These are phyloP conservation scores for Malania oleifera DNA, from an alignment of 164 flowering plant species.

Conservation along the genomic window DNA sequence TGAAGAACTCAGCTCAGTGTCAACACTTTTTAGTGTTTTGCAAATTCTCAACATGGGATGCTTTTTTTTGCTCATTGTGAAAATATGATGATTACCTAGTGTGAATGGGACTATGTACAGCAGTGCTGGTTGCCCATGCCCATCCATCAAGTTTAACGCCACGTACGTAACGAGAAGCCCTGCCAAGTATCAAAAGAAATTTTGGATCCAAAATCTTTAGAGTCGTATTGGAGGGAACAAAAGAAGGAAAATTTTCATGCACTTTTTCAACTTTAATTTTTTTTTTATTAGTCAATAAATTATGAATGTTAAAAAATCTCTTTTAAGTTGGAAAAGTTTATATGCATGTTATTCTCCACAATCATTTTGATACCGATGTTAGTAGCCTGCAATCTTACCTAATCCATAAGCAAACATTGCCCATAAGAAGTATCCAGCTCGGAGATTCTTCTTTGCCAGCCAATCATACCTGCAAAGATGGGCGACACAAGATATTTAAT, in stretches of 20 bases:
- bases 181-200: conserved; percentile 18
- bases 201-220: too few species aligned
- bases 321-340: too few species aligned
- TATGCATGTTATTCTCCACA: too few species aligned
- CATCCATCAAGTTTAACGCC: conserved; percentile 91
- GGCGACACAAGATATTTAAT: neutral
- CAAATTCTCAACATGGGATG: neutral
- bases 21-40: neutral
- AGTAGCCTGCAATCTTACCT: conserved; percentile 16
- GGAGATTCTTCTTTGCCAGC: conserved; percentile 40
- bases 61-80: neutral
- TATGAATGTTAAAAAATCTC: too few species aligned
- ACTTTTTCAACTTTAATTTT: too few species aligned
- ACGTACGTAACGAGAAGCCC: conserved; percentile 86
- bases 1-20: neutral
- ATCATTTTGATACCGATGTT: neutral
- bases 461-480: conserved; percentile 37
- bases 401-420: conserved; percentile 47
- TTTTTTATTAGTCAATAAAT: too few species aligned
- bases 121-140: conserved; percentile 93
- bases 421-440: conserved; percentile 45
- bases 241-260: too few species aligned
- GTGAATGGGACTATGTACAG: conserved; percentile 92
- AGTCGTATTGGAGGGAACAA: too few species aligned
- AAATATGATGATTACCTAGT: conserved; percentile 43